Conservation (phyloP, 2,329 filamentous ascomycete genomes). For the Calonectria montana region DNA sequence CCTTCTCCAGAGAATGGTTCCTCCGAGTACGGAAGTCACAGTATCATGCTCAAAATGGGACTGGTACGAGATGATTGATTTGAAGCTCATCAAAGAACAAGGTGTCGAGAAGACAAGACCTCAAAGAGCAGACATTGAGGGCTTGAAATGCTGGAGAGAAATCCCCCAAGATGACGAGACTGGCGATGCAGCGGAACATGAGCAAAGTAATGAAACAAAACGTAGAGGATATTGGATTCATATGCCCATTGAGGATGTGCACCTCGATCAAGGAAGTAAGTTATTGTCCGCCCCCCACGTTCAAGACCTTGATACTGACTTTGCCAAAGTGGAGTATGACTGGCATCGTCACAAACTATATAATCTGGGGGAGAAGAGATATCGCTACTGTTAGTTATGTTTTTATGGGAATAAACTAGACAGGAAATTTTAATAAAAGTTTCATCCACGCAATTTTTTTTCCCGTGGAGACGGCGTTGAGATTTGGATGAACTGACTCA, state of each 20-base stretch:
- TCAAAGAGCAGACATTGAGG: conserved; percentile 28
- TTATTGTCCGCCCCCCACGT: neutral
- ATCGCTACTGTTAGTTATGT: conserved; percentile 18
- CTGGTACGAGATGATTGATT: conserved; percentile 29
- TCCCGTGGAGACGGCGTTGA: neutral
- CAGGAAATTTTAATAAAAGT: neutral
- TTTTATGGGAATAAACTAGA: neutral
- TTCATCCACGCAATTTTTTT: neutral
- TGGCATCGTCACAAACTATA: conserved; percentile 23
- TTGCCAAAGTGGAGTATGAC: conserved; percentile 17
- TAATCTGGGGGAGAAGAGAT: conserved; percentile 21
- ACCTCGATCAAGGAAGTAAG: conserved; percentile 19
- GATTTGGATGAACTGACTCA: neutral
- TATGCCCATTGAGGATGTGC: conserved; percentile 24
- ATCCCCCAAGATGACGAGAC: neutral
- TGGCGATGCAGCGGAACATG: neutral
- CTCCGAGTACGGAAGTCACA: conserved; percentile 25
- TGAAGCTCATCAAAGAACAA: conserved; percentile 27
- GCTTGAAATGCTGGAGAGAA: conserved; percentile 32
- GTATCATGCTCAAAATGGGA: conserved; percentile 32
- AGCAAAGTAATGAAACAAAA: neutral
- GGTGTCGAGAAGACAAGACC: conserved; percentile 22
- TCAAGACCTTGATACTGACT: neutral
- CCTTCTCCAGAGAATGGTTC: conserved; percentile 25
- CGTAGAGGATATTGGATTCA: conserved; percentile 33